Evolutionary conservation across 805 yeast genomes (phyloP).

Genomic region (Scheffersomyces lignosus): DNA sequence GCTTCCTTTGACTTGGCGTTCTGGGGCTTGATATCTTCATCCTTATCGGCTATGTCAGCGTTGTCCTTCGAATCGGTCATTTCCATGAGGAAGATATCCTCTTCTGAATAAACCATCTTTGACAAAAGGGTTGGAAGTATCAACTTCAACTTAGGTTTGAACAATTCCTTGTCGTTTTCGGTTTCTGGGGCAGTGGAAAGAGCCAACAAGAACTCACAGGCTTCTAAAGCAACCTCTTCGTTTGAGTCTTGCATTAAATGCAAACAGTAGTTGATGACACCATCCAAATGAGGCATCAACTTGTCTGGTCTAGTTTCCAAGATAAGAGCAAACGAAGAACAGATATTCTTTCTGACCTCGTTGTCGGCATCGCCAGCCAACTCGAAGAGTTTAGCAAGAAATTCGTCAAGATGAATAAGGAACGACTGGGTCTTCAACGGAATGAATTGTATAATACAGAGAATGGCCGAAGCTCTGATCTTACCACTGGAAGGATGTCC

Average conservation of each 20-base stretch:
- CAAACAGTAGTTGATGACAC: constrained; percentile 81
- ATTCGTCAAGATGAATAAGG: constrained; percentile 62
- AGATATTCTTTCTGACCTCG: constrained; percentile 69
- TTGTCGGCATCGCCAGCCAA: constrained; percentile 65
- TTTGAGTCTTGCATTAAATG: constrained; percentile 69
- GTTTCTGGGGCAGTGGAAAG: constrained; percentile 60
- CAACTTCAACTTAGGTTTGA: constrained; percentile 56
- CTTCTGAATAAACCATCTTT: constrained; percentile 87
- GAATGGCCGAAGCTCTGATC: constrained; percentile 62
- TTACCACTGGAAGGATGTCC: constrained; percentile 36
- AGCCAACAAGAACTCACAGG: constrained; percentile 85
- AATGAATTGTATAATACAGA: constrained; percentile 76
- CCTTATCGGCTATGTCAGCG: constrained; percentile 74
- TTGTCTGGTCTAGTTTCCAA: constrained; percentile 80
- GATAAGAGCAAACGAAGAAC: constrained; percentile 70
- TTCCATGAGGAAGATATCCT: constrained; percentile 66
- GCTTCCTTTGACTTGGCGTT: constrained; percentile 62
- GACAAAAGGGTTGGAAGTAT: constrained; percentile 77
- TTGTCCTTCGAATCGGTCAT: constrained; percentile 72
- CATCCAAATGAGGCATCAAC: constrained; percentile 74
- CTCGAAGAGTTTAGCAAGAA: constrained; percentile 60
- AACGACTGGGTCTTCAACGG: constrained; percentile 68
- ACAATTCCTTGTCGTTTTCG: constrained; percentile 30
- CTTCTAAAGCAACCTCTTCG: constrained; percentile 83
- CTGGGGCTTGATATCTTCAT: constrained; percentile 84